These are phyloP conservation scores for Desmodesmus armatus DNA, from an alignment of 139 green algal genomes.

Conservation along the genomic window DNA sequence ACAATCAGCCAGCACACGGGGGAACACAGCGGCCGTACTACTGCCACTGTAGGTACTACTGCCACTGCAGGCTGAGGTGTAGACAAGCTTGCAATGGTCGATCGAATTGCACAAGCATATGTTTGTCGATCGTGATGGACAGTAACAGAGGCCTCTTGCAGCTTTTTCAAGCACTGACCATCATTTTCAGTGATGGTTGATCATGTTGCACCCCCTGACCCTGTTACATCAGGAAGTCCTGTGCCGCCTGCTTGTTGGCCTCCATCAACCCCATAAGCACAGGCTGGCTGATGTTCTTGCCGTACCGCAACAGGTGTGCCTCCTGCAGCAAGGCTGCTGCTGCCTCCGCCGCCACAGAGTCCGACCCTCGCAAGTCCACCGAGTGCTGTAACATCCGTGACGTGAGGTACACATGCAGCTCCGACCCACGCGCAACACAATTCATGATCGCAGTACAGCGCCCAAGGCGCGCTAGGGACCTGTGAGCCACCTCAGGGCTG, in stretches of 20 bases:
- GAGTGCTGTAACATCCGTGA: constrained; percentile 39
- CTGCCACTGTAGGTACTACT: too few relatives aligned
- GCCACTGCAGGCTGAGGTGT: too few relatives aligned
- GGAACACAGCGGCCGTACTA: too few relatives aligned
- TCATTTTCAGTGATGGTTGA: too few relatives aligned
- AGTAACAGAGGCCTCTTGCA: too few relatives aligned
- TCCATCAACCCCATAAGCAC: constrained; percentile 25
- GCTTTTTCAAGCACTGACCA: too few relatives aligned
- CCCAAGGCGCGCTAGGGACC: background rate
- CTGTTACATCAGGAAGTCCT: constrained; percentile 40
- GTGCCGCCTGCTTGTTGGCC: constrained; percentile 32
- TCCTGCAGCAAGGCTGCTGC: constrained; percentile 18
- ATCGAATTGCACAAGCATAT: too few relatives aligned
- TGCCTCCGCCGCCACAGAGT: constrained; percentile 26
- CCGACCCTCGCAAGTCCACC: background rate
- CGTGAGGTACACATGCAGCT: constrained; percentile 44
- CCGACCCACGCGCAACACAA: constrained; percentile 4
- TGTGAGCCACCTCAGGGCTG: background rate
- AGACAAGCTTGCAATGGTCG: too few relatives aligned
- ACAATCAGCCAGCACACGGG: too few relatives aligned
- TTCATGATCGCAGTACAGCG: constrained; percentile 17
- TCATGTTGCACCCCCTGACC: background rate
- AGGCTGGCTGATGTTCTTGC: constrained; percentile 3
- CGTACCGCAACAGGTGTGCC: constrained; percentile 34
- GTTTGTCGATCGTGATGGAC: too few relatives aligned